phyloP scores from a whole-genome alignment of 768 basidiomycete genomes.

The Hortiboletus flavorubellus region DNA sequence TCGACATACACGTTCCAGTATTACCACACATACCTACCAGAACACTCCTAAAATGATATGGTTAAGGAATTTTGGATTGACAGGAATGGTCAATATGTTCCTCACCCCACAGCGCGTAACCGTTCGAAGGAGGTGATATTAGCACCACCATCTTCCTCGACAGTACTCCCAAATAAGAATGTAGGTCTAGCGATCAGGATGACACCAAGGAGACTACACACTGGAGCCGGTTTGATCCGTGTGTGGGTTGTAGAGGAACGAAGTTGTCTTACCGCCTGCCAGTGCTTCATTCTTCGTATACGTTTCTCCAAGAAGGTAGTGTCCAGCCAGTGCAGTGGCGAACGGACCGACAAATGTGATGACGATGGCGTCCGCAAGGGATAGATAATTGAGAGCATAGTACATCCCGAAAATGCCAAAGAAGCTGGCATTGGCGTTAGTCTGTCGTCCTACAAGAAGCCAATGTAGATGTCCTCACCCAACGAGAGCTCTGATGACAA shows the following conservation, averaged over 20 bases:
- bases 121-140: slow-evolving; percentile 34
- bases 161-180: slow-evolving; percentile 57
- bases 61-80: neutral
- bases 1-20: slow-evolving; percentile 64
- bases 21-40: slow-evolving; percentile 64
- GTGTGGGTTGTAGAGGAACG: neutral
- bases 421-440: slow-evolving; percentile 44
- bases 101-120: slow-evolving; percentile 57
- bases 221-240: slow-evolving; percentile 23
- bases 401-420: slow-evolving; percentile 69
- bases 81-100: neutral
- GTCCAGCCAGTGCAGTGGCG: slow-evolving; percentile 58
- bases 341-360: slow-evolving; percentile 74
- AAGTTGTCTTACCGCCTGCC: slow-evolving; percentile 42
- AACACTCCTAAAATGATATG: slow-evolving; percentile 42
- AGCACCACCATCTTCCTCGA: neutral
- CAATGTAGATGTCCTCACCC: slow-evolving; percentile 44
- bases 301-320: slow-evolving; percentile 57
- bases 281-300: slow-evolving; percentile 53
- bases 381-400: slow-evolving; percentile 69
- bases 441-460: neutral
- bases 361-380: slow-evolving; percentile 74
- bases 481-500: slow-evolving; percentile 57
- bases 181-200: slow-evolving; percentile 77
- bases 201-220: slow-evolving; percentile 71